These are phyloP conservation scores for Geotrichum carabidarum DNA, from an alignment of 1,139 yeast species.

Conservation along the genomic window DNA sequence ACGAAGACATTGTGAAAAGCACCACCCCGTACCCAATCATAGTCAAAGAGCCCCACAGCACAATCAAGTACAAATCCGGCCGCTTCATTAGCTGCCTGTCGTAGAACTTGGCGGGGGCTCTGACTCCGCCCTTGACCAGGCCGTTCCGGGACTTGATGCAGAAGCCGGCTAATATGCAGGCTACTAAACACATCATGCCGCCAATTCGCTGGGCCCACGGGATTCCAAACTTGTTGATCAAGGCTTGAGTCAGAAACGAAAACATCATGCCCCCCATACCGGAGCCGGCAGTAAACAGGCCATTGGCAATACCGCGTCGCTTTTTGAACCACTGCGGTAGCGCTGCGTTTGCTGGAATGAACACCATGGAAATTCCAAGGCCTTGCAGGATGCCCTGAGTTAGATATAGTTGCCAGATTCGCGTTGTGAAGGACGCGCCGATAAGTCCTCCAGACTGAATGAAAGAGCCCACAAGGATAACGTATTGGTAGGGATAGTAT, in stretches of 20 bases:
- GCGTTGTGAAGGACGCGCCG: slow-evolving; percentile 58
- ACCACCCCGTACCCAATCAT: slow-evolving; percentile 56
- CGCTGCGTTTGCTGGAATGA: slow-evolving; percentile 55
- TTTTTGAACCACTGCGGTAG: slow-evolving; percentile 59
- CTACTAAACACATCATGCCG: slow-evolving; percentile 43
- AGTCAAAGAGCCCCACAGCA: slow-evolving; percentile 54
- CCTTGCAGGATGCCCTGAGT: slow-evolving; percentile 71
- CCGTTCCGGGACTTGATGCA: slow-evolving; percentile 36
- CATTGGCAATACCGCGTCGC: slow-evolving; percentile 53
- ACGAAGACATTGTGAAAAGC: slow-evolving; percentile 57
- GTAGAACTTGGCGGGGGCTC: slow-evolving; percentile 32
- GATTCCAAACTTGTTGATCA: slow-evolving; percentile 47
- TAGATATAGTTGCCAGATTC: slow-evolving; percentile 57
- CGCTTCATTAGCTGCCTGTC: slow-evolving; percentile 28
- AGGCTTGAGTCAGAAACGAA: slow-evolving; percentile 39
- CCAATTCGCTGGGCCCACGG: slow-evolving; percentile 67
- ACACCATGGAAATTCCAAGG: slow-evolving; percentile 53
- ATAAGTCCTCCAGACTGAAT: slow-evolving; percentile 55
- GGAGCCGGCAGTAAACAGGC: slow-evolving; percentile 34
- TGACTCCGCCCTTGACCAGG: slow-evolving; percentile 31
- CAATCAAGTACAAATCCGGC: slow-evolving; percentile 39
- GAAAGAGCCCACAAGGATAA: slow-evolving; percentile 47
- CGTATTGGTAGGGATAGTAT: slow-evolving; percentile 39
- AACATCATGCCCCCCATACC: slow-evolving; percentile 39
- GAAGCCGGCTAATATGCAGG: slow-evolving; percentile 38